Evolutionary conservation across 768 basidiomycete species (phyloP).

Genomic region (Hygrophorus pudorinus): DNA sequence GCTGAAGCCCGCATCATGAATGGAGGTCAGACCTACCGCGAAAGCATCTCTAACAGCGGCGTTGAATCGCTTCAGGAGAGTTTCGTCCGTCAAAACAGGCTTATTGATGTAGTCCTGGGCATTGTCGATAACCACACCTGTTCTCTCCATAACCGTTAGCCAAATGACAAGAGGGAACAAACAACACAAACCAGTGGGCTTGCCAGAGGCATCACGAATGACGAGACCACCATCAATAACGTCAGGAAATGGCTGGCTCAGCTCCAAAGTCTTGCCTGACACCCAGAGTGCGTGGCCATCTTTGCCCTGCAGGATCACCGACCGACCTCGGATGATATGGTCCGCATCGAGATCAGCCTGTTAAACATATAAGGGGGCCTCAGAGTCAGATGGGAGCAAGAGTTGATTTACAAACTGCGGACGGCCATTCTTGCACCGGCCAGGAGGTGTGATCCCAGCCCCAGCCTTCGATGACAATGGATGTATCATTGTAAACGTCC

Average conservation of each 20-base stretch:
- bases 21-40: constrained; percentile 62
- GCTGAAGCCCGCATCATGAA: constrained; percentile 78
- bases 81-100: constrained; percentile 52
- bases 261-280: constrained; percentile 48
- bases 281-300: constrained; percentile 90
- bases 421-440: constrained; percentile 53
- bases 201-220: constrained; percentile 51
- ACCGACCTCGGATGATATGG: constrained; percentile 54
- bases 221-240: constrained; percentile 75
- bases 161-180: background rate
- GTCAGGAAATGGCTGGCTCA: constrained; percentile 54
- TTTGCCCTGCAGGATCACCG: constrained; percentile 72
- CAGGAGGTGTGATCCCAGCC: constrained; percentile 91
- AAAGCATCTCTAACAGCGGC: constrained; percentile 60
- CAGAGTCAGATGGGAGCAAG: background rate
- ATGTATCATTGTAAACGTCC: constrained; percentile 44
- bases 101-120: constrained; percentile 67
- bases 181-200: constrained; percentile 53
- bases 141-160: constrained; percentile 3
- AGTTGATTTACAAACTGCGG: constrained; percentile 37
- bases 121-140: constrained; percentile 77
- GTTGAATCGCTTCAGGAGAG: constrained; percentile 51
- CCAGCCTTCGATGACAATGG: constrained; percentile 63
- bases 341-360: constrained; percentile 69
- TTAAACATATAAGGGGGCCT: constrained; percentile 3